Evolutionary conservation across 1,139 yeast species (phyloP), one percentile per base, ranked within the genome.

Genomic region (Candida albicans): DNA sequence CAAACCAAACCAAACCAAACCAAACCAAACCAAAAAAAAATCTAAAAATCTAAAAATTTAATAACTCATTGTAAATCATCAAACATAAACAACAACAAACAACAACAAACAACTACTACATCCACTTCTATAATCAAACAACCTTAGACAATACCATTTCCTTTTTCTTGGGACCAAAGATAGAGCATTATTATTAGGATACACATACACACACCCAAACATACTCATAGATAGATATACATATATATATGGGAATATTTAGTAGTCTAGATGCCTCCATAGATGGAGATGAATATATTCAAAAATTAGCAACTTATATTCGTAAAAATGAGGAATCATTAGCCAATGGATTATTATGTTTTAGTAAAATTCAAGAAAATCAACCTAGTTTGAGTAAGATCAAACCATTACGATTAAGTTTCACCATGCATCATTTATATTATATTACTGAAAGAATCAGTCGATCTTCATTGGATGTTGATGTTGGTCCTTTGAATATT

Each of bases 391-490:
- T 18, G 5, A 18, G 5, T 18, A 18, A 66, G 41, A 57, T 68
- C 33, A 78, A 47, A 54, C 83, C 87, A 0, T 73, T 79, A 15
- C 61, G 86, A 45, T 63, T 82, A 25, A 75, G 77, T 26, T 67
- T 82, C 45, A 79, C 86, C 26, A 64, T 81, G 25, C 88, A 82
- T 56, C 88, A 83, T 57, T 66, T 82, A 30, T 83, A 80, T 58
- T 82, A 76, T 55, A 66, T 83, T 27, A 60, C 80, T 14, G 86
- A 82, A 37, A 68, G 79, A 45, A 79, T 83, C 41, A 83, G 79
- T 46, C 74, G 73, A 25, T 66, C 81, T 4, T 70, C 76, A 0
- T 67, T 82, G 25, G 75, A 75, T 1, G 77, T 73, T 11, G 79
- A 73, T 30, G 81, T 82, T n/a, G 88, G 88, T 0, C 86, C 87